These are phyloP conservation scores for Agrocybe praecox DNA, from an alignment of 768 basidiomycete genomes.

Conservation along the genomic window DNA sequence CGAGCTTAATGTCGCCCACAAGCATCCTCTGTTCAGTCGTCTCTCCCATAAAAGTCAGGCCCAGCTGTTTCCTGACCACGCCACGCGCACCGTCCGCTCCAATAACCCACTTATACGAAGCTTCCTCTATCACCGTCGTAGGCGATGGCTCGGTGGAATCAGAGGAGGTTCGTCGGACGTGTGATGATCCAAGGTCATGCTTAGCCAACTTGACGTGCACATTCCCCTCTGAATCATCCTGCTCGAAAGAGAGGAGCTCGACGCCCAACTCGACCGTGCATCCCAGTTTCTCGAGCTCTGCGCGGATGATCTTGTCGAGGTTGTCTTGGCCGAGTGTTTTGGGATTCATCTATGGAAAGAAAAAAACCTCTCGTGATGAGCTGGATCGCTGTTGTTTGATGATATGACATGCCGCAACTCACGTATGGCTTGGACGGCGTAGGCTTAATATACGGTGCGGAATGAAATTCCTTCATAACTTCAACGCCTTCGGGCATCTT, in stretches of 20 bases:
- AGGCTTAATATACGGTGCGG: conserved; percentile 23
- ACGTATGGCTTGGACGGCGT: conserved; percentile 35
- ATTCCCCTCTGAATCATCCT: conserved; percentile 25
- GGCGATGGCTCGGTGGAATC: conserved; percentile 7
- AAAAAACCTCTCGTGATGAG: not conserved
- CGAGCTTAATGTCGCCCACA: conserved; percentile 42
- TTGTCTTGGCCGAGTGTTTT: conserved; percentile 30
- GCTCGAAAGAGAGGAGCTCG: conserved; percentile 43
- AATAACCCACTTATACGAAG: conserved; percentile 36
- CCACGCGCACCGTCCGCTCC: conserved; percentile 47
- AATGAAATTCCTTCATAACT: conserved; percentile 27
- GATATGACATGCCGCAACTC: conserved; percentile 5
- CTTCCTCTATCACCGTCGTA: conserved; percentile 19
- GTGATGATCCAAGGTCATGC: not conserved
- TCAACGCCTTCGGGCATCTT: conserved; percentile 30
- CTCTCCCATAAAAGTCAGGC: conserved; percentile 41
- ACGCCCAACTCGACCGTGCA: conserved; percentile 42
- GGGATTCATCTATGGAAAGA: not conserved
- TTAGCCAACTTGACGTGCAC: conserved; percentile 35
- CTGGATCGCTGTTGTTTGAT: no score
- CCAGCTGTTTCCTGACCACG: conserved; percentile 38
- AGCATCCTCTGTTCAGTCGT: conserved; percentile 32
- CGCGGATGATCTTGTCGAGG: conserved; percentile 35
- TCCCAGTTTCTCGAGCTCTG: conserved; percentile 28
- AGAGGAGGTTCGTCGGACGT: no score